Percentiles rank a stretch among this genome's conserved stretches.
Conservation (phyloP, 2,329 filamentous ascomycete genomes). For the Pseudohalonectria lignicola region DNA sequence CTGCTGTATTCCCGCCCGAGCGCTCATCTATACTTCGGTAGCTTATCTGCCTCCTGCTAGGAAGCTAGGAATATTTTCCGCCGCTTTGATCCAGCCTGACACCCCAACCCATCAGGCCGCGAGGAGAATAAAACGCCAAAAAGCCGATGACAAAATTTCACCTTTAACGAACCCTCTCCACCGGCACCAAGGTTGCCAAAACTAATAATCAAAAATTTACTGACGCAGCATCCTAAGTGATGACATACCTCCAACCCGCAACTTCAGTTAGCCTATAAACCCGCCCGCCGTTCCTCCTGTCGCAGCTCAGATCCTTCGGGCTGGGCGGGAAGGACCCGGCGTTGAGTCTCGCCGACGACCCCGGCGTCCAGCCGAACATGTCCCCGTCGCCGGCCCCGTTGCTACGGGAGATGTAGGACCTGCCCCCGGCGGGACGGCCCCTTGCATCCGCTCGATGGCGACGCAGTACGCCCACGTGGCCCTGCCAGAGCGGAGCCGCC, state of each 20-base stretch:
- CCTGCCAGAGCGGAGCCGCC: constrained; percentile 12
- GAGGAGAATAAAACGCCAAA: no score
- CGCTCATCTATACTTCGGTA: no score
- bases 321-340: neutral
- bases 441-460: constrained; percentile 19
- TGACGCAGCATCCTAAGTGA: neutral
- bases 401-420: constrained; percentile 21
- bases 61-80: no score
- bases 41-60: no score
- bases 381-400: constrained; percentile 18
- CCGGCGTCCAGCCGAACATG: constrained; percentile 19
- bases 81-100: no score
- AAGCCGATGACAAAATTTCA: no score
- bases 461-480: constrained; percentile 20
- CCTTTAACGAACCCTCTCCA: no score
- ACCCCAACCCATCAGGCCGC: no score
- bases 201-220: neutral
- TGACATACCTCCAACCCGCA: neutral
- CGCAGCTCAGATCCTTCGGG: neutral
- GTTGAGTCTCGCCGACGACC: constrained; percentile 2
- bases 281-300: neutral
- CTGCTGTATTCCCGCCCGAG: no score
- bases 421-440: constrained; percentile 18
- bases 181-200: no score
- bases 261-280: neutral